Conservation (phyloP, 345 rosid genomes). For the Camelina hispida region DNA sequence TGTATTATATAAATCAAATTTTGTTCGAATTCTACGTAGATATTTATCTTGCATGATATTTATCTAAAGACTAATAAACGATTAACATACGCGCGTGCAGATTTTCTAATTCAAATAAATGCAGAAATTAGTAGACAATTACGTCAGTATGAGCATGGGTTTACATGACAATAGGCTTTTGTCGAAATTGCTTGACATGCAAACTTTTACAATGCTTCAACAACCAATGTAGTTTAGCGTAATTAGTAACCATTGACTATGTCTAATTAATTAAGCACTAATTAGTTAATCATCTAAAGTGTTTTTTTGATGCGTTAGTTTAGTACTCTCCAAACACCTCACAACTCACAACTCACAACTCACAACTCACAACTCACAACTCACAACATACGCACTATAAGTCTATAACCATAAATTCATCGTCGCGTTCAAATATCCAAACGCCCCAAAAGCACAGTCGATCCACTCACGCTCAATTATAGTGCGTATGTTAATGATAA, state of each 20-base stretch:
- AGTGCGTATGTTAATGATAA: too few species aligned
- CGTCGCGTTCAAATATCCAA: not conserved
- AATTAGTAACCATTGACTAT: constrained; percentile 25
- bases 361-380: constrained; percentile 36
- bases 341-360: constrained; percentile 42
- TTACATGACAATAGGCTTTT: constrained; percentile 31
- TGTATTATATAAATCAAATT: not conserved
- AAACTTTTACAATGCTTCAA: constrained; percentile 32
- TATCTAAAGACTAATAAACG: not conserved
- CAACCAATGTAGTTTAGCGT: constrained; percentile 9
- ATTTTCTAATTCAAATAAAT: not conserved
- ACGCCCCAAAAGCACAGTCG: too few species aligned
- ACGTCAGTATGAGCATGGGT: constrained; percentile 41
- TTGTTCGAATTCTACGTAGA: not conserved
- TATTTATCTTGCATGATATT: constrained; percentile 12
- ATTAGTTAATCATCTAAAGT: constrained; percentile 24
- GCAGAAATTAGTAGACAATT: constrained; percentile 29
- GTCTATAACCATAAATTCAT: constrained; percentile 22
- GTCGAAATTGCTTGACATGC: constrained; percentile 44
- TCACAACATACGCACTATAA: constrained; percentile 40
- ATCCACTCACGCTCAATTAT: too few species aligned
- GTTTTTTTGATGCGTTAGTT: not conserved
- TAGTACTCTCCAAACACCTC: not conserved
- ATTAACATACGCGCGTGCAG: not conserved
- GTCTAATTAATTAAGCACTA: constrained; percentile 18